Conservation (phyloP, 1,139 yeast genomes). For the Candida pseudoviswanathii region DNA sequence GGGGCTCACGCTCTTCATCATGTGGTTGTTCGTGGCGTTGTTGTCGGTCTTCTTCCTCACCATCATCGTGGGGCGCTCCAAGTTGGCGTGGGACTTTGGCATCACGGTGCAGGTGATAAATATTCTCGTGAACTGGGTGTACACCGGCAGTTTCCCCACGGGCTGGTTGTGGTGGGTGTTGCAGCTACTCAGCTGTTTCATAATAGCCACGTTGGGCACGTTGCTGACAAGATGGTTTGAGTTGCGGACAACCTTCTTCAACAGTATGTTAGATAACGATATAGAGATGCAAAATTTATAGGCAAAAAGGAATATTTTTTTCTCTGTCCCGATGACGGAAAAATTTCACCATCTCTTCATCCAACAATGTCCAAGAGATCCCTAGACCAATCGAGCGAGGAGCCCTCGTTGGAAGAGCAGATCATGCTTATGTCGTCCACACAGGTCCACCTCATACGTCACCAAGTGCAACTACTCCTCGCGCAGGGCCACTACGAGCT, state of each 20-base stretch:
- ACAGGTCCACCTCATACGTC: background rate
- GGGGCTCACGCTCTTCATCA: constrained; percentile 69
- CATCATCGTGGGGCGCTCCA: constrained; percentile 85
- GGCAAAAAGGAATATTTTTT: background rate
- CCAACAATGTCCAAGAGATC: background rate
- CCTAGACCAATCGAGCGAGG: background rate
- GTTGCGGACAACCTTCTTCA: constrained; percentile 84
- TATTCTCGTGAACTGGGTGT: constrained; percentile 67
- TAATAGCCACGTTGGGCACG: constrained; percentile 79
- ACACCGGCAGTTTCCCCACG: constrained; percentile 66
- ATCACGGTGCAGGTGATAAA: constrained; percentile 84
- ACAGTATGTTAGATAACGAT: constrained; percentile 60
- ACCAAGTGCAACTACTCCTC: background rate
- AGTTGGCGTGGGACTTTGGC: constrained; percentile 95
- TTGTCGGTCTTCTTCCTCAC: constrained; percentile 82
- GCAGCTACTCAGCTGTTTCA: constrained; percentile 65
- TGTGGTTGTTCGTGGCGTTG: constrained; percentile 83
- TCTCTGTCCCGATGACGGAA: background rate
- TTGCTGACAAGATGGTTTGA: constrained; percentile 90
- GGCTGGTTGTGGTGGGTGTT: constrained; percentile 83
- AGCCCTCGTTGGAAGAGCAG: background rate
- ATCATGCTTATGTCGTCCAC: background rate
- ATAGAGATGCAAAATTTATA: constrained; percentile 16
- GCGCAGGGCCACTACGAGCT: background rate
- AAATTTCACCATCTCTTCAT: too few relatives aligned